Evolutionary conservation across 73 alveolate genomes (phyloP), one percentile per base, ranked within the genome.

Genomic region (Tetrahymena borealis): DNA sequence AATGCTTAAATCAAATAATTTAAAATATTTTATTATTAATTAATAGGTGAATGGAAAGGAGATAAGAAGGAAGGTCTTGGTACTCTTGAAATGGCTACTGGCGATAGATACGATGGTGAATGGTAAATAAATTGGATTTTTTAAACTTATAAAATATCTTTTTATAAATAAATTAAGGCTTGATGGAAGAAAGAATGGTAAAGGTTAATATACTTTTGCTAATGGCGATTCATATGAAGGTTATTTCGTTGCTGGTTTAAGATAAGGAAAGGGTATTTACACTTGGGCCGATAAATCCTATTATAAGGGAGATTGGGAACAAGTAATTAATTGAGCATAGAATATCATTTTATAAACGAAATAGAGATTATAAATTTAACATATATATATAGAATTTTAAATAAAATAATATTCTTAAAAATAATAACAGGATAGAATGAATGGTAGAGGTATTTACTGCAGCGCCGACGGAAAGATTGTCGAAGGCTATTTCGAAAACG

Each of bases 211-310:
- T 28, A 91, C 33, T 38, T 94, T 94, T 91, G 95, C 94, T 28
- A 94, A 94, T 91, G 95, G 93, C 13, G 96, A 94, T 91, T 60
- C 90, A 20, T 94, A 79, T 94, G 96, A 94, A 78, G 96, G 96
- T 31, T 39, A 60, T 38, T 94, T 90, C 37, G 78, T 78, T 18
- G 94, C 91, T 91, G 96, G 96, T 8, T 91, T 91, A 91, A 94
- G 96, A 92, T 91, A 94, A 42, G 99, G 99, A 60, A 96, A 97
- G 91, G 99, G 99, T 28, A 41, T 91, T 38, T 97, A 97, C 92
- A 96, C 95, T 40, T 97, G 99, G 92, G 94, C 91, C 40, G 97
- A 97, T 90, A 98, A 98, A 33, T 95, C 97, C 85, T 91, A 94
- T 78, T 97, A 97, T 94, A 91, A 94, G 78, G 98, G 98, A 5